Percentiles rank a stretch among this genome's conserved stretches.
Evolutionary conservation across 768 basidiomycete genomes (phyloP).

Genomic region (Leucogyrophana mollusca): DNA sequence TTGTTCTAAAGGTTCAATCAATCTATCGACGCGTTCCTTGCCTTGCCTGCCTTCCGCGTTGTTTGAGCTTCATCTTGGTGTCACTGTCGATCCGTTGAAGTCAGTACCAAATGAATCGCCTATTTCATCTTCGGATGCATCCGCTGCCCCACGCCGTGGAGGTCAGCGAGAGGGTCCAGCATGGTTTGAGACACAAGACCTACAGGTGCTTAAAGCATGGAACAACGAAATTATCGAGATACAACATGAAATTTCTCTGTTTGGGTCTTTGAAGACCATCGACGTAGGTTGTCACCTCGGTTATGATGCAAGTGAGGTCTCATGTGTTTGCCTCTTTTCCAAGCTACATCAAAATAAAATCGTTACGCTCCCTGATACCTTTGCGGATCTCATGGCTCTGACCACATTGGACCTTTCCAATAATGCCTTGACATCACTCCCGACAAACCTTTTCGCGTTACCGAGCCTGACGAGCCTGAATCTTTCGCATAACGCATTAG

Average conservation of each 20-base stretch:
- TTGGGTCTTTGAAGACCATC: conserved; percentile 76
- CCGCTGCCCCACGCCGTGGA: conserved; percentile 34
- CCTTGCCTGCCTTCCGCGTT: conserved; percentile 73
- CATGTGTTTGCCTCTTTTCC: not conserved
- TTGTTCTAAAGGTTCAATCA: conserved; percentile 60
- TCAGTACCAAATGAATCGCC: conserved; percentile 63
- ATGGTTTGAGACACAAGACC: conserved; percentile 83
- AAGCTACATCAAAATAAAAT: conserved; percentile 80
- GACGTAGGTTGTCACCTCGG: conserved; percentile 56
- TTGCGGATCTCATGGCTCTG: conserved; percentile 67
- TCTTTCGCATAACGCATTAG: conserved; percentile 67
- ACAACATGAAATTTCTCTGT: conserved; percentile 80
- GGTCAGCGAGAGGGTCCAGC: conserved; percentile 48
- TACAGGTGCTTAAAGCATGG: conserved; percentile 73
- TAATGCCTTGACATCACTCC: conserved; percentile 64
- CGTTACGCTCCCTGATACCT: conserved; percentile 55
- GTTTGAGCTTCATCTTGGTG: conserved; percentile 76
- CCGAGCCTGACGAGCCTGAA: conserved; percentile 67
- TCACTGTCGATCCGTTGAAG: conserved; percentile 69
- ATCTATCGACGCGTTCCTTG: conserved; percentile 71
- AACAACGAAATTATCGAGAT: conserved; percentile 79
- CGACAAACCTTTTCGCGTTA: conserved; percentile 63
- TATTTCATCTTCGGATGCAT: conserved; percentile 35
- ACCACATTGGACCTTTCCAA: conserved; percentile 72
- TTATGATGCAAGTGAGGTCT: not conserved